phyloP scores from a whole-genome alignment of 306 rosid species.

The Inga oerstediana region DNA sequence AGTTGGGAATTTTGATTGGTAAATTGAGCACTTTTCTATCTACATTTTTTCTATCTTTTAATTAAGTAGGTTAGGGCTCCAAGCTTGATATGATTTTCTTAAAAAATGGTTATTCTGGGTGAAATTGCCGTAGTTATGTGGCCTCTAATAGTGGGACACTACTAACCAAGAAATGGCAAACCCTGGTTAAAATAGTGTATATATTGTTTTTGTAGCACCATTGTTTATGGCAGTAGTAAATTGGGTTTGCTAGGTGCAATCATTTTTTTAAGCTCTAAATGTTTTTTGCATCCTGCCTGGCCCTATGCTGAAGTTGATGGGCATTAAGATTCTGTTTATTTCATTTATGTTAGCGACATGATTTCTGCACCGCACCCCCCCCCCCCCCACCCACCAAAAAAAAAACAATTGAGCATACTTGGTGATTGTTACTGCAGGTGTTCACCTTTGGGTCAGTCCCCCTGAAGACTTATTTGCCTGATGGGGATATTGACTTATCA shows the following conservation, averaged over 20 bases:
- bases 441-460: conserved; percentile 98
- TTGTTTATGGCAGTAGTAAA: conserved; percentile 2
- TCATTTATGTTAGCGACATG: background rate
- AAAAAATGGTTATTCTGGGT: background rate
- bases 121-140: background rate
- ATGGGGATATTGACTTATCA: conserved; percentile 98
- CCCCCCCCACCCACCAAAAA: background rate
- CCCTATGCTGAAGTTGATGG: background rate
- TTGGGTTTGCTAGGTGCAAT: conserved; percentile 9
- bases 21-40: conserved; percentile 13
- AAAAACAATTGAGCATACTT: background rate
- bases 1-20: conserved; percentile 11
- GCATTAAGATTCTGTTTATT: conserved; percentile 8
- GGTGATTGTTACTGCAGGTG: conserved; percentile 59
- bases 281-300: background rate
- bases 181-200: conserved; percentile 18
- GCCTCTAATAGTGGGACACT: background rate
- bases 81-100: conserved; percentile 9
- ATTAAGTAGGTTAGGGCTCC: background rate
- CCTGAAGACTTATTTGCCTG: conserved; percentile 96
- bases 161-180: conserved; percentile 14
- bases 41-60: background rate
- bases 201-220: conserved; percentile 9
- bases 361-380: background rate
- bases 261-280: conserved; percentile 19